Conservation (phyloP, 345 rosid genomes). For the Punica granatum region DNA sequence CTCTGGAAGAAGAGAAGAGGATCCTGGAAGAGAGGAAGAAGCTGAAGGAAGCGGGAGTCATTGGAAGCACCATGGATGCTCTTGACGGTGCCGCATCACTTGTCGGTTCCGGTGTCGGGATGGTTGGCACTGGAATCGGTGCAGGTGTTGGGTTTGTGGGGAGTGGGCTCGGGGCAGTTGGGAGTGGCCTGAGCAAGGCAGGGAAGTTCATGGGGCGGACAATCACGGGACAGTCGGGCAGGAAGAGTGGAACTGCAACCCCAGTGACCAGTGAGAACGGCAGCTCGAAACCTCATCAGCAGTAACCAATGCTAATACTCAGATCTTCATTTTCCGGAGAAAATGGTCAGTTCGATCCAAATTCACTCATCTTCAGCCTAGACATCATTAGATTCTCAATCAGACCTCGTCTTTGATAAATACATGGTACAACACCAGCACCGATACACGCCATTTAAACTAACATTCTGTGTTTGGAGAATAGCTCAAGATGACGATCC, state of each 20-base stretch:
- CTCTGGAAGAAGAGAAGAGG: conserved; percentile 84
- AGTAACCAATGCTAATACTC: background rate
- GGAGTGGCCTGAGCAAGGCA: conserved; percentile 75
- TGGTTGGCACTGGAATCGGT: conserved; percentile 69
- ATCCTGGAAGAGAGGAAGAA: conserved; percentile 65
- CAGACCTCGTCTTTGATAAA: too few relatives aligned
- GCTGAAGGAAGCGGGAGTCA: conserved; percentile 82
- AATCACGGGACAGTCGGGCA: conserved; percentile 46
- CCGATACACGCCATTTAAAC: too few relatives aligned
- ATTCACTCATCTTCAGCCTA: too few relatives aligned
- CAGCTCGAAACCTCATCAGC: conserved; percentile 28
- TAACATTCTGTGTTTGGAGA: too few relatives aligned
- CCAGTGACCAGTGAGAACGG: conserved; percentile 56
- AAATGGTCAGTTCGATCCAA: background rate
- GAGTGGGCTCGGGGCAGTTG: conserved; percentile 48
- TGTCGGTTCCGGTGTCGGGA: conserved; percentile 53
- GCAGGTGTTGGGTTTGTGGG: conserved; percentile 68
- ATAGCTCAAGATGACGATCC: too few relatives aligned
- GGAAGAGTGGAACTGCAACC: conserved; percentile 58
- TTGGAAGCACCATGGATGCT: conserved; percentile 85
- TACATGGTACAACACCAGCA: too few relatives aligned
- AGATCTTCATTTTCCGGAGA: background rate
- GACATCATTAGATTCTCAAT: too few relatives aligned
- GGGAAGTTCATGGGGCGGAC: conserved; percentile 84
- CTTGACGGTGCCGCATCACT: conserved; percentile 57